Base-by-base conservation (phyloP, 2,329 filamentous ascomycete genomes). In the Rhinocladiella mackenziei region DNA sequence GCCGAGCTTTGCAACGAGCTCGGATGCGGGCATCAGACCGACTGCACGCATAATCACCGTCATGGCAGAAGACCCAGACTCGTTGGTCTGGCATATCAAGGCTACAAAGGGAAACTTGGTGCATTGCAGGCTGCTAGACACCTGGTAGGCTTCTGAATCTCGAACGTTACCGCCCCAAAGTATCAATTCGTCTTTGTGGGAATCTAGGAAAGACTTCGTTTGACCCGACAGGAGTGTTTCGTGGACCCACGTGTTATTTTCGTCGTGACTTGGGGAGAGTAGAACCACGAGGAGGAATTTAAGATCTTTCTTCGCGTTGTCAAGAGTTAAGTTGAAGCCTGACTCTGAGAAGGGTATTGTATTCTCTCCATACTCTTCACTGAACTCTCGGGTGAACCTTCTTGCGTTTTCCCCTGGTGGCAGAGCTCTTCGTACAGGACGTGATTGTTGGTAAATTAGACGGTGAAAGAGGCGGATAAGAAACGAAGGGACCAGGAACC, bases 101-200 rank as follows among this genome's bases (percentile, higher is more conserved):
- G 84, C 87, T 0, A 85, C 82, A 62, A 94, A 97, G 7, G 92
- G 92, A 59, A 92, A 96, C 62, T 94, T 94, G 47, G 87, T 94
- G 65, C 86, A 92, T 56, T 83, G 83, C 51, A 97, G 80, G 33
- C 89, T 88, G 9, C 79, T 77, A n/a, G 89, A 81, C 29, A 96
- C 88, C 63, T 96, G 89, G 65, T 94, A 97, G 4, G 91, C 87
- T 68, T 98, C 92, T 2, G 88, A 84, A 62, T 98, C 92, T 52
- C 89, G 80, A 1, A 97, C 84, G 56, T 89, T 95, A 34, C 92
- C 92, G 29, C 84, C 88, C 92, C 92, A 98, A 2, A 98, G 67
- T 25, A 97, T 72, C 20, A 96, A 78, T 60, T 91, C 85, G 64
- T 89, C 89, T 23, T 74, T 66, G 1, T 85, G 78, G 48, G 91